A percentile compares a stretch with the other conserved stretches of the same genome.
Evolutionary conservation across 1,139 yeast species (phyloP).

Genomic region (Dujonia santamariae): DNA sequence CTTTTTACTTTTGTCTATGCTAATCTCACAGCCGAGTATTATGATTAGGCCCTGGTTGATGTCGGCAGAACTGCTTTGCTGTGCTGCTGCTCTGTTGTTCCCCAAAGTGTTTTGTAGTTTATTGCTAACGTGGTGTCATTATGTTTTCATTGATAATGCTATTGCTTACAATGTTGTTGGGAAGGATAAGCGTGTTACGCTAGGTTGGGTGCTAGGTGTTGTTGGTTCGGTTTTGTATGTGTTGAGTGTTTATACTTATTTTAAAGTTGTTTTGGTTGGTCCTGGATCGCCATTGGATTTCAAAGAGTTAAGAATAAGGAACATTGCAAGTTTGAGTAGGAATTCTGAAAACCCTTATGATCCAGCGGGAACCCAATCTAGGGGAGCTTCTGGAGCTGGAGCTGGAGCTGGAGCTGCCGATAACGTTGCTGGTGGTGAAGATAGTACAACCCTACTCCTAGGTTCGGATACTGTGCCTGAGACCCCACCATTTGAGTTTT

Average conservation of each 20-base stretch:
- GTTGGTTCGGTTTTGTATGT: slow-evolving; percentile 19
- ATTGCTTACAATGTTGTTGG: slow-evolving; percentile 17
- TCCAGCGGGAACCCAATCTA: slow-evolving; percentile 3
- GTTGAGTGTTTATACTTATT: slow-evolving; percentile 44
- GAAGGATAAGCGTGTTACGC: slow-evolving; percentile 10
- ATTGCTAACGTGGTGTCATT: slow-evolving; percentile 58
- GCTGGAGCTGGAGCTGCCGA: slow-evolving; percentile 5
- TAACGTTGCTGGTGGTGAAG: neutral
- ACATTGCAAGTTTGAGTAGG: slow-evolving; percentile 11
- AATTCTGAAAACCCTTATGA: slow-evolving; percentile 13
- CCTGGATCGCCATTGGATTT: slow-evolving; percentile 61
- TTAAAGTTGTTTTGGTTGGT: slow-evolving; percentile 53
- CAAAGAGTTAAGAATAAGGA: slow-evolving; percentile 18
- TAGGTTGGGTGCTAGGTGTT: slow-evolving; percentile 14
- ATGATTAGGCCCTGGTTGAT: slow-evolving; percentile 17
- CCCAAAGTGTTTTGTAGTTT: slow-evolving; percentile 58
- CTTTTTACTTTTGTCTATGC: too few relatives aligned
- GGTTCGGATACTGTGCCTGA: slow-evolving; percentile 3
- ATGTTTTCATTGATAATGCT: slow-evolving; percentile 28
- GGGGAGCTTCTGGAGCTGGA: slow-evolving; percentile 6
- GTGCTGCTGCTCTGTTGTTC: slow-evolving; percentile 48
- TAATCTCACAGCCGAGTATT: slow-evolving; percentile 21
- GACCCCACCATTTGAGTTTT: slow-evolving; percentile 17
- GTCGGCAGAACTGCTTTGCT: slow-evolving; percentile 31
- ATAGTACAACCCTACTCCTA: neutral